Base-by-base conservation (phyloP, 805 yeast species). In the Ogataea trehaloabstinens region DNA sequence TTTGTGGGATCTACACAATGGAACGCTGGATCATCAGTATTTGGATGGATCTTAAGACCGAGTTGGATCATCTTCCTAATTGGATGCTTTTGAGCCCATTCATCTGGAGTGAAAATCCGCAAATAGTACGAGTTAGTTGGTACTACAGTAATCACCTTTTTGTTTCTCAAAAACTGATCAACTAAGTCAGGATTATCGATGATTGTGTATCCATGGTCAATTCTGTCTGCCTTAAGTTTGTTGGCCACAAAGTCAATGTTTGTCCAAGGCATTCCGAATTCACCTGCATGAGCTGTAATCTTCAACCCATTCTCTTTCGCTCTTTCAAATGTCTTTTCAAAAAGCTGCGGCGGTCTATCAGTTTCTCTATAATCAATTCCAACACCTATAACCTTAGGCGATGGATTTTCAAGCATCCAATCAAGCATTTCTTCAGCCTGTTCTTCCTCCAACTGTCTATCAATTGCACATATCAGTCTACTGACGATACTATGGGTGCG, bases 301-400 rank as follows among this genome's bases (percentile, higher is more conserved):
- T 53, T 53, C 31, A 38, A 48, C 4, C 63, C 63, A 29, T 47
- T 28, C 8, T 32, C 21, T 36, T 40, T 51, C 2, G 61, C 64
- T 12, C 45, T 34, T 2, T 19, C 25, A 36, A 56, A 59, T 8
- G 64, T 58, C 13, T 58, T 52, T 16, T 36, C 24, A 40, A 59
- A 59, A 7, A 51, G 43, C 24, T 51, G 51, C 2, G 64, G 63
- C 12, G 62, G 63, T 12, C 58, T 50, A 24, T 51, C 52, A 12
- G 46, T 49, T 34, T 59, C 64, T 34, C 61, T 45, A 41, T 59
- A 59, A 40, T 59, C 64, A 15, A 59, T 55, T n/a, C 64, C 64
- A 27, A 59, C 49, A 4, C 64, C 64, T 17, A 54, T 44, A 11
- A 50, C 50, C 31, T 40, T 46, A 5, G 56, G 55, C 16, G 44